Evolutionary conservation across 768 basidiomycete genomes (phyloP).

Genomic region (Tulasnella sp.): DNA sequence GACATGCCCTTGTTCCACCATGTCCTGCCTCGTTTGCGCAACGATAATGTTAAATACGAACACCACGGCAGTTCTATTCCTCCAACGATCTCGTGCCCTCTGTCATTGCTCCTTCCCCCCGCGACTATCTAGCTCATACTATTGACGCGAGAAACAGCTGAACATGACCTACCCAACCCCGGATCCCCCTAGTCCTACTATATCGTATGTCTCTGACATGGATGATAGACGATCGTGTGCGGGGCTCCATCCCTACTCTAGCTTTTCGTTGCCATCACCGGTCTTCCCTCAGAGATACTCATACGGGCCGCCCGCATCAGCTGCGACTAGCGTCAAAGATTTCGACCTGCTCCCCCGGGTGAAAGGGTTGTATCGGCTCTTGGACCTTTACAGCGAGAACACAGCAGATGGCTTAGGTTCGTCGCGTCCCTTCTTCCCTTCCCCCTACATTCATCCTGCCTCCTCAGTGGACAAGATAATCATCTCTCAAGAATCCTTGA

Average conservation of each 20-base stretch:
- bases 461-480: constrained; percentile 55
- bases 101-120: no score
- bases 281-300: not conserved
- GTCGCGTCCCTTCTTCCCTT: not conserved
- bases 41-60: no score
- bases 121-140: no score
- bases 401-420: constrained; percentile 36
- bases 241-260: not conserved
- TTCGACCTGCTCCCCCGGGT: constrained; percentile 22
- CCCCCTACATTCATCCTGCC: not conserved
- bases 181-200: not conserved
- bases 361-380: constrained; percentile 39
- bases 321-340: not conserved
- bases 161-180: not conserved
- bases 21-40: no score
- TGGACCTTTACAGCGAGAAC: constrained; percentile 42
- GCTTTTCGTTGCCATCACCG: not conserved
- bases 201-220: not conserved
- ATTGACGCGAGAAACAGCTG: no score
- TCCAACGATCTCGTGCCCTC: no score
- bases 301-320: not conserved
- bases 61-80: no score
- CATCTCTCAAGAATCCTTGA: constrained; percentile 41
- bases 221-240: not conserved
- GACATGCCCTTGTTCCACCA: no score